Evolutionary conservation across 2,329 filamentous ascomycete genomes (phyloP), one percentile per base, ranked within the genome.

Genomic region (Zelopaecilomyces penicillatus): DNA sequence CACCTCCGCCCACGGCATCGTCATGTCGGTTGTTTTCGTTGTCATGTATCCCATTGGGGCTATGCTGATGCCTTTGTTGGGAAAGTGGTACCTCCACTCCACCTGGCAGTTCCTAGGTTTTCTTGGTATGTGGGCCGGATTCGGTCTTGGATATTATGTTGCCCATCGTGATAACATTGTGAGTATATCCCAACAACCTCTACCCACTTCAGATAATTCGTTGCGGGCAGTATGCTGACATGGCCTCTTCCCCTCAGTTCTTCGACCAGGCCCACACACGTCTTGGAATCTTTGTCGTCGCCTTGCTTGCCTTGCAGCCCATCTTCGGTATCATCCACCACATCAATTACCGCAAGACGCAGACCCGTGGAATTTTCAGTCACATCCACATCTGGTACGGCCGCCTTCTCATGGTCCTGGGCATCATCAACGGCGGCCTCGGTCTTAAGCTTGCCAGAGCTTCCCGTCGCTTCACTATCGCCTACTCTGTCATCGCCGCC

Each of bases 381-480:
- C 62, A 81, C 51, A 56, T 66, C 1, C 81, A 85, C 56, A 74
- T 82, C 52, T 83, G 78, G 77, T 80, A 73, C 54, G 81, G 81
- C 9, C 72, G 80, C 12, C 53, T 65, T 2, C 59, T 83, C 37
- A 75, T 85, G 50, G 44, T 75, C 12, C 57, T 83, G 3, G 80
- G 77, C 28, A 67, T 83, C 37, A 58, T 83, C 52, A 84, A 84
- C 53, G 81, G 80, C 44, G 81, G 80, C 0, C 60, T 84, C 4
- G 81, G 81, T 4, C 63, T 85, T 29, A 49, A 71, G 50, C 64
- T 81, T 11, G 67, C 74, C 1, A 50, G 53, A 11, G 67, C 70
- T 1, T 51, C 61, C 1, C 60, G 49, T 3, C 54, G 58, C 8
- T 70, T 72, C 37, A 59, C 75, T 42, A 69, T 77, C 39, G 74